Evolutionary conservation across 352 stramenopile species (phyloP).

Genomic region (Globisporangium irregulare): DNA sequence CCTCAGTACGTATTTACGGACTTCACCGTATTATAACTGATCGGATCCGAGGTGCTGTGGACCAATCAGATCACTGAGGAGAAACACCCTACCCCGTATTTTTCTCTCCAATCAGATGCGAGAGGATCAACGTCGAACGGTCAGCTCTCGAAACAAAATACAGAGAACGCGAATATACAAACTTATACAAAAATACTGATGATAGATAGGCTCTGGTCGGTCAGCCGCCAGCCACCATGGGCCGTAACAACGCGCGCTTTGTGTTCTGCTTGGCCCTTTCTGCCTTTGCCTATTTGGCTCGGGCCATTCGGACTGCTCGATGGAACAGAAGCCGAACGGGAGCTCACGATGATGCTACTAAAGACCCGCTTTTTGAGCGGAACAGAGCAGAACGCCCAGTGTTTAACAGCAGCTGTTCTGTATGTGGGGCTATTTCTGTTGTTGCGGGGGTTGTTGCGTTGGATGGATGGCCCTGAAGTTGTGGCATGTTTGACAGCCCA

Average conservation of each 20-base stretch:
- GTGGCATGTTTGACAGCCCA: neutral
- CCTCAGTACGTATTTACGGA: neutral
- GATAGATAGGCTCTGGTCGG: neutral
- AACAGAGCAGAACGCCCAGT: neutral
- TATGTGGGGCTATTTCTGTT: no score
- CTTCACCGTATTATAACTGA: neutral
- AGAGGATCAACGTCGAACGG: conserved; percentile 3
- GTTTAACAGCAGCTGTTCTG: neutral
- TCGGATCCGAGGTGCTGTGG: neutral
- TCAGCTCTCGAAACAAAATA: conserved; percentile 3
- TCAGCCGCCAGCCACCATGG: neutral
- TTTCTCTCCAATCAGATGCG: neutral
- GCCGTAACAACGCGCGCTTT: neutral
- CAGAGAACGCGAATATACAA: neutral
- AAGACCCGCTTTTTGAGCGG: neutral
- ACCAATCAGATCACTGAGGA: neutral
- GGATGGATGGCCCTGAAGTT: neutral
- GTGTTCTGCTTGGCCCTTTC: neutral
- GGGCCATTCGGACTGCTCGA: neutral
- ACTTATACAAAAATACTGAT: neutral
- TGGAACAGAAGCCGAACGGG: conserved; percentile 6
- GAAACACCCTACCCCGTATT: neutral
- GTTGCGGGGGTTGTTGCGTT: neutral
- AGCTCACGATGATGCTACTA: neutral
- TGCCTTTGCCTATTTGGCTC: neutral